Conservation (phyloP, 2,329 filamentous ascomycete species). For the Penicillium nordicum region DNA sequence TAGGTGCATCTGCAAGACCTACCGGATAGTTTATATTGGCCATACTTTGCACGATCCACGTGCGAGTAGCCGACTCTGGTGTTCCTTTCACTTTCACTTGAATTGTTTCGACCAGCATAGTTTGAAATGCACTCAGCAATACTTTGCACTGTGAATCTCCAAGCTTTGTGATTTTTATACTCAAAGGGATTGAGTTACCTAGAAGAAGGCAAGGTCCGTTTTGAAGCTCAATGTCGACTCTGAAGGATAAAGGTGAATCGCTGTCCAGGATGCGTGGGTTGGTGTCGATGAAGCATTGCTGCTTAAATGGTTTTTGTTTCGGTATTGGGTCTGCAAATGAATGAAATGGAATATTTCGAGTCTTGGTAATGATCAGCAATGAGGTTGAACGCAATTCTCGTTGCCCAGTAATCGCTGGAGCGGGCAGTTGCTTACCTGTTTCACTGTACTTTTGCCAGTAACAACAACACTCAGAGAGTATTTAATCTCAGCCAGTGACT, state of each 20-base stretch:
- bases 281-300: not conserved
- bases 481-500: not conserved
- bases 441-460: not conserved
- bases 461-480: not conserved
- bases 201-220: constrained; percentile 16
- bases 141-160: not conserved
- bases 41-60: constrained; percentile 18
- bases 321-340: not conserved
- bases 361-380: not conserved
- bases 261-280: not conserved
- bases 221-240: constrained; percentile 7
- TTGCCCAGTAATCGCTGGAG: not conserved
- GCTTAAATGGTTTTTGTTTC: not conserved
- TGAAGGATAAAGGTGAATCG: not conserved
- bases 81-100: constrained; percentile 8
- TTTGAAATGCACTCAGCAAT: constrained; percentile 16
- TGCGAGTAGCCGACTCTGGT: constrained; percentile 3
- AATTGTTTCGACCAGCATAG: constrained; percentile 21
- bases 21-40: constrained; percentile 9
- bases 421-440: not conserved
- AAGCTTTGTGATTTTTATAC: constrained; percentile 10
- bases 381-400: not conserved
- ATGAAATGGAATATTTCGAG: not conserved
- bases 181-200: constrained; percentile 10
- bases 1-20: not conserved